These are phyloP conservation scores for Pythium angustatum DNA, from an alignment of 352 stramenopile species.

Conservation along the genomic window DNA sequence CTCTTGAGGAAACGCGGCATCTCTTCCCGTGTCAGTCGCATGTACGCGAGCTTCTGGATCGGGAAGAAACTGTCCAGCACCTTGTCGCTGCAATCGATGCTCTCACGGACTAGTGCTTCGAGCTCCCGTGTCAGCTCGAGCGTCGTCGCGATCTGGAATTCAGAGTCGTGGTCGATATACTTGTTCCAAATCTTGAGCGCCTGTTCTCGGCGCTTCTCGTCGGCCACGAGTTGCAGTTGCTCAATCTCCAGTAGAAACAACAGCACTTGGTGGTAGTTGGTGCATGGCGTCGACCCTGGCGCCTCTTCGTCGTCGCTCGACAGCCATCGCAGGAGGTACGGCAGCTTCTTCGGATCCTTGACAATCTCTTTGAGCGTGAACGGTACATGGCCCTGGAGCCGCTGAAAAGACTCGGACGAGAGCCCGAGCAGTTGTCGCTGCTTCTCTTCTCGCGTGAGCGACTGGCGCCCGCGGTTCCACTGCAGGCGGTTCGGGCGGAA, in stretches of 20 bases:
- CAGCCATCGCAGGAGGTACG: constrained; percentile 79
- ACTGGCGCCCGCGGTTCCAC: constrained; percentile 42
- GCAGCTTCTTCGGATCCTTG: constrained; percentile 85
- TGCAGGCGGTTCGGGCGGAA: constrained; percentile 66
- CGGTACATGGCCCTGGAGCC: constrained; percentile 74
- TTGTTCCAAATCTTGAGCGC: constrained; percentile 86
- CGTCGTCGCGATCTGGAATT: constrained; percentile 83
- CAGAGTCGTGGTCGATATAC: constrained; percentile 78
- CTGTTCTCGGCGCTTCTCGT: constrained; percentile 67
- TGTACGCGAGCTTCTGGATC: constrained; percentile 86
- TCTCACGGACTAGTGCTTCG: constrained; percentile 74
- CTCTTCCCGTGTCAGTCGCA: constrained; percentile 76
- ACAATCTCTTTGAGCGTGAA: constrained; percentile 86
- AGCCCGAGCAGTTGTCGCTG: constrained; percentile 51
- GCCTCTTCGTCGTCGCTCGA: constrained; percentile 45
- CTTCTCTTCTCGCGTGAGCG: constrained; percentile 34
- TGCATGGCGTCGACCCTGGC: constrained; percentile 24
- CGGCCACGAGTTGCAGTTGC: constrained; percentile 70
- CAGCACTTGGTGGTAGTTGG: constrained; percentile 81
- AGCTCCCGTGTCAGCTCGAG: constrained; percentile 78
- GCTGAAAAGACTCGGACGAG: constrained; percentile 63
- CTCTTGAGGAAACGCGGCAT: constrained; percentile 86
- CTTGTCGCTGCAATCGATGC: constrained; percentile 47
- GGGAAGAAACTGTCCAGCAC: constrained; percentile 79
- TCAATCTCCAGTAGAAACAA: constrained; percentile 85